These are phyloP conservation scores for Alternaria rosae DNA, from an alignment of 2,329 filamentous ascomycete genomes.

Conservation along the genomic window DNA sequence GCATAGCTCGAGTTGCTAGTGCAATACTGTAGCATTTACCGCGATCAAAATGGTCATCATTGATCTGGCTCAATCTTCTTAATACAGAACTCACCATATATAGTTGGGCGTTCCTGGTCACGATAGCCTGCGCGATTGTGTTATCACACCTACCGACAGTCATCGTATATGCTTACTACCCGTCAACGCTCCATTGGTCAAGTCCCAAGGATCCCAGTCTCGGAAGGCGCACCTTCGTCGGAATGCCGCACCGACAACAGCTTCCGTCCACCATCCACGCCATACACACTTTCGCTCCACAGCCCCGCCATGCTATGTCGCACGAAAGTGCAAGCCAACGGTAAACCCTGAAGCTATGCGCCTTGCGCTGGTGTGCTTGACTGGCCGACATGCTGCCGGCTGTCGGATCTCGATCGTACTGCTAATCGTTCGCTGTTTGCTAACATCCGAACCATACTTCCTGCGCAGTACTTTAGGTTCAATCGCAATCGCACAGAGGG, in stretches of 20 bases:
- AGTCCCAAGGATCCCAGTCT: conserved; percentile 3
- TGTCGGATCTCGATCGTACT: not conserved
- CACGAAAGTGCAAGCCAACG: not conserved
- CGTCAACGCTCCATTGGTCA: conserved; percentile 16
- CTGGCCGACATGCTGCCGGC: conserved; percentile 8
- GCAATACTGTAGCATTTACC: conserved; percentile 8
- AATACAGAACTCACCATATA: not conserved
- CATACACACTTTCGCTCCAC: conserved; percentile 10
- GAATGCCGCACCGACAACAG: conserved; percentile 17
- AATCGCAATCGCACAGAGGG: not conserved
- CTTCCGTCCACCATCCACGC: conserved; percentile 18
- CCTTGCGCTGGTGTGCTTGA: conserved; percentile 3
- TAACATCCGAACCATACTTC: not conserved
- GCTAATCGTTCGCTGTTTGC: conserved; percentile 1
- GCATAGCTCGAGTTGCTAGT: not conserved
- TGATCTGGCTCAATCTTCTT: not conserved
- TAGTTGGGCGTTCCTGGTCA: not conserved
- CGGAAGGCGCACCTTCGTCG: conserved; percentile 28
- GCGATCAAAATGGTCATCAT: not conserved
- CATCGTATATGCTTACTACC: not conserved
- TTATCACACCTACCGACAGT: not conserved
- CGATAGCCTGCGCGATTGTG: not conserved
- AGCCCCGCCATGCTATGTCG: conserved; percentile 20
- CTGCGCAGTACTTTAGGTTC: not conserved
- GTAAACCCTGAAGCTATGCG: not conserved